These are phyloP conservation scores for Ceratocystis smalleyi DNA, from an alignment of 2,329 filamentous ascomycete genomes.

Conservation along the genomic window DNA sequence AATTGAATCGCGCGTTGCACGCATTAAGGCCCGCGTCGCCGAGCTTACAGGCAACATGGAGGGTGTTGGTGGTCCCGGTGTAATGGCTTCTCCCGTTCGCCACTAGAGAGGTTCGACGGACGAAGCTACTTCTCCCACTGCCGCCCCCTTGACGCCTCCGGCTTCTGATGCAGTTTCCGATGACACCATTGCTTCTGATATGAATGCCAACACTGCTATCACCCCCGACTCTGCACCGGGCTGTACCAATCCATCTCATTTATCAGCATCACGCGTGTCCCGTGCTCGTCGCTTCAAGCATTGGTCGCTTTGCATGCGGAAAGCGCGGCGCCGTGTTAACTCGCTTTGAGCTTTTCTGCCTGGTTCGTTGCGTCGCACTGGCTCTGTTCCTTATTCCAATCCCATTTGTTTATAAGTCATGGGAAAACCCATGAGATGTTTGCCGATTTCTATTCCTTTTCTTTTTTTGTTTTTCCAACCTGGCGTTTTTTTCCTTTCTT, in stretches of 20 bases:
- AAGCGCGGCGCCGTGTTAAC: neutral
- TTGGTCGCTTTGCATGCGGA: neutral
- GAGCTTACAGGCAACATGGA: slow-evolving; percentile 83
- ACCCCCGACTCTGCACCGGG: neutral
- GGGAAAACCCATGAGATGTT: neutral
- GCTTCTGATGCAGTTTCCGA: neutral
- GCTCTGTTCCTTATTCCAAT: neutral
- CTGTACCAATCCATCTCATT: neutral
- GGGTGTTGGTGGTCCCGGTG: slow-evolving; percentile 28
- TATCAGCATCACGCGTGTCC: neutral
- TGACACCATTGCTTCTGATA: neutral
- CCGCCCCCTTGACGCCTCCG: neutral
- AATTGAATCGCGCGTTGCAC: slow-evolving; percentile 88
- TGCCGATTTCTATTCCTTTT: slow-evolving; percentile 13
- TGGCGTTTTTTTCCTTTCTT: slow-evolving; percentile 12
- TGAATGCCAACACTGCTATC: neutral
- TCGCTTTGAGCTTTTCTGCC: neutral
- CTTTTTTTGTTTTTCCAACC: slow-evolving; percentile 8
- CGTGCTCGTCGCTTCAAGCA: neutral
- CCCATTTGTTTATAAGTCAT: neutral
- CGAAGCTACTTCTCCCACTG: neutral
- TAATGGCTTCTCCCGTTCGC: slow-evolving; percentile 22
- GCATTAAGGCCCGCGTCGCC: slow-evolving; percentile 93
- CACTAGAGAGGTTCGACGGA: slow-evolving; percentile 8
- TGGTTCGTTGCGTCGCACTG: neutral